These are phyloP conservation scores for Teratosphaeria viscida DNA, from an alignment of 2,329 filamentous ascomycete species.

Conservation along the genomic window DNA sequence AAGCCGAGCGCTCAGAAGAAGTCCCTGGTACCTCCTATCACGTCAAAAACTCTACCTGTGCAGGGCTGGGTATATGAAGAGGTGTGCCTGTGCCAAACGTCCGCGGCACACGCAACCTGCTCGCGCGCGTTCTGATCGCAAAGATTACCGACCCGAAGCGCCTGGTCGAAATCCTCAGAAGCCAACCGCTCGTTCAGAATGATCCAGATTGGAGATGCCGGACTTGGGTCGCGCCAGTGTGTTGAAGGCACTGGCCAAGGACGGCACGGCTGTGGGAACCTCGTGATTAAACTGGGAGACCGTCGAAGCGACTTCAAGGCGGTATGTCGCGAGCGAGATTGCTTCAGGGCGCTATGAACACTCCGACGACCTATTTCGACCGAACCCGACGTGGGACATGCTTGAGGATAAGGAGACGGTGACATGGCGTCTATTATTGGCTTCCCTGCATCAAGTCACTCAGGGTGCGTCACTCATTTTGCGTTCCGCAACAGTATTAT, in stretches of 20 bases:
- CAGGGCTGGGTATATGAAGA: constrained; percentile 1
- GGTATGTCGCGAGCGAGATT: constrained; percentile 29
- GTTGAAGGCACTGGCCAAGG: constrained; percentile 23
- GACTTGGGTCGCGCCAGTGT: constrained; percentile 29
- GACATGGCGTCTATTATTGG: not conserved
- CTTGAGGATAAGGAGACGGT: constrained; percentile 1
- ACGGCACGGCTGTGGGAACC: constrained; percentile 31
- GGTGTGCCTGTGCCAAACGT: not conserved
- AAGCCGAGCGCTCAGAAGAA: not conserved
- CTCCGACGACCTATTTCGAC: constrained; percentile 6
- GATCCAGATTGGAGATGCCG: constrained; percentile 32
- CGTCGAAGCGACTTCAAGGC: constrained; percentile 26
- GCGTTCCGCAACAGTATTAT: not conserved
- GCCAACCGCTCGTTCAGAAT: constrained; percentile 24
- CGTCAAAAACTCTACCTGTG: constrained; percentile 1
- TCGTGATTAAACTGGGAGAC: constrained; percentile 28
- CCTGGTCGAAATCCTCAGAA: constrained; percentile 25
- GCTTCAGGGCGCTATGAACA: constrained; percentile 11
- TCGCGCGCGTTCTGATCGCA: constrained; percentile 30
- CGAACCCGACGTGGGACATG: constrained; percentile 22
- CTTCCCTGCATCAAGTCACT: not conserved
- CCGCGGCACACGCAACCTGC: constrained; percentile 2
- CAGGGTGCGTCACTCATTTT: too few relatives aligned
- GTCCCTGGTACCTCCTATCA: constrained; percentile 1
- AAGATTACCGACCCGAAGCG: constrained; percentile 29